Percentiles rank a stretch among this genome's conserved stretches.
phyloP scores from a whole-genome alignment of 805 yeast species.

The Maudiozyma saulgeensis region DNA sequence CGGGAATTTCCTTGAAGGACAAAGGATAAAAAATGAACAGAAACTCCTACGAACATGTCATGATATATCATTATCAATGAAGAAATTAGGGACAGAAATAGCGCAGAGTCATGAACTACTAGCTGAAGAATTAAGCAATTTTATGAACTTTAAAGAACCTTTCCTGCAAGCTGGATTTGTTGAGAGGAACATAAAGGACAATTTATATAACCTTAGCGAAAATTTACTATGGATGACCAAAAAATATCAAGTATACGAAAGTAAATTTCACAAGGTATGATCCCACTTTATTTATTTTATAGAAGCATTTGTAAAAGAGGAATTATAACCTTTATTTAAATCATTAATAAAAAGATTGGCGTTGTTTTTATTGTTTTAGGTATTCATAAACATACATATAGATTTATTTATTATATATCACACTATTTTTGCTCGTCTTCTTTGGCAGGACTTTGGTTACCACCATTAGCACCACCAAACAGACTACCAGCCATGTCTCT shows the following conservation, averaged over 20 bases:
- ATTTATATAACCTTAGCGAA: not conserved
- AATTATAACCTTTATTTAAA: too few species aligned
- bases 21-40: conserved; percentile 39
- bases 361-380: not conserved
- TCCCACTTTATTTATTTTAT: too few species aligned
- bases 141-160: conserved; percentile 40
- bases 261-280: not conserved
- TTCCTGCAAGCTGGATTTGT: conserved; percentile 24
- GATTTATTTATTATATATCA: not conserved
- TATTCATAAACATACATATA: not conserved
- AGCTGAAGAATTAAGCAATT: conserved; percentile 55
- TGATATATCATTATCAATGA: conserved; percentile 35
- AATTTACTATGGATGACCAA: not conserved
- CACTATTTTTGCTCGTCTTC: not conserved
- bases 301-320: too few species aligned
- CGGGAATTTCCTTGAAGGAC: conserved; percentile 40
- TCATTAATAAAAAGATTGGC: not conserved
- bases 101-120: conserved; percentile 48
- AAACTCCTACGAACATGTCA: conserved; percentile 33
- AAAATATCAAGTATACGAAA: not conserved
- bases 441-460: conserved; percentile 8
- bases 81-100: conserved; percentile 38
- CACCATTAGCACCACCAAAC: conserved; percentile 47
- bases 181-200: conserved; percentile 2
- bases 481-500: conserved; percentile 63